Percentiles rank a stretch among this genome's conserved stretches.
phyloP scores from a whole-genome alignment of 2,329 filamentous ascomycete genomes.

The Neofusicoccum ribis region DNA sequence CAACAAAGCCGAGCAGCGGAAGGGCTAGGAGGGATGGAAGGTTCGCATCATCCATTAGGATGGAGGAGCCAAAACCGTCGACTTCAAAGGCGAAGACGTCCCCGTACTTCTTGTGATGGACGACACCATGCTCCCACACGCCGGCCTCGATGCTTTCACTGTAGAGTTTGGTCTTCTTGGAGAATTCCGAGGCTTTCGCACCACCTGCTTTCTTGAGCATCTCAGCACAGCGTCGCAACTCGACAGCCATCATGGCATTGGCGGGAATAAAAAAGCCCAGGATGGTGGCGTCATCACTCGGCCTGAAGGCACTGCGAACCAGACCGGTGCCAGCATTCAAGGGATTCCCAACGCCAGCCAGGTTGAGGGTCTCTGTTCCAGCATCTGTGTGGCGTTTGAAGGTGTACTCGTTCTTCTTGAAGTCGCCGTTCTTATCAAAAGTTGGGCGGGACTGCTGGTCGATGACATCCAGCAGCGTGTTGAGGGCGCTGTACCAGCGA shows the following conservation, averaged over 20 bases:
- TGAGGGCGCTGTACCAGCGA: constrained; percentile 77
- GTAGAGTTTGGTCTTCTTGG: constrained; percentile 53
- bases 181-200: constrained; percentile 40
- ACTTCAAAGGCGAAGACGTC: constrained; percentile 85
- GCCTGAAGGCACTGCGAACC: constrained; percentile 87
- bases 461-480: constrained; percentile 72
- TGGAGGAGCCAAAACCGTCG: constrained; percentile 78
- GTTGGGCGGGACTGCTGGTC: constrained; percentile 78
- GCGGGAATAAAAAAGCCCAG: constrained; percentile 92
- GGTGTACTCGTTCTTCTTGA: constrained; percentile 74
- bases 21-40: constrained; percentile 78
- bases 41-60: constrained; percentile 90
- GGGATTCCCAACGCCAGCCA: constrained; percentile 87
- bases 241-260: constrained; percentile 94
- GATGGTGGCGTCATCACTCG: constrained; percentile 92
- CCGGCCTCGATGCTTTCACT: constrained; percentile 70
- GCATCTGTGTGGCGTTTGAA: constrained; percentile 78
- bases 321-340: constrained; percentile 81
- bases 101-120: constrained; percentile 72
- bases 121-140: constrained; percentile 81
- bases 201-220: constrained; percentile 66
- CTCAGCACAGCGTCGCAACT: constrained; percentile 72
- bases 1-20: constrained; percentile 75
- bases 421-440: constrained; percentile 70
- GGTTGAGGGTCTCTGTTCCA: constrained; percentile 86